A percentile compares a stretch with the other conserved stretches of the same genome.
Conservation (phyloP, 116 monocot genomes). For the Papilionanthe hybrid region DNA sequence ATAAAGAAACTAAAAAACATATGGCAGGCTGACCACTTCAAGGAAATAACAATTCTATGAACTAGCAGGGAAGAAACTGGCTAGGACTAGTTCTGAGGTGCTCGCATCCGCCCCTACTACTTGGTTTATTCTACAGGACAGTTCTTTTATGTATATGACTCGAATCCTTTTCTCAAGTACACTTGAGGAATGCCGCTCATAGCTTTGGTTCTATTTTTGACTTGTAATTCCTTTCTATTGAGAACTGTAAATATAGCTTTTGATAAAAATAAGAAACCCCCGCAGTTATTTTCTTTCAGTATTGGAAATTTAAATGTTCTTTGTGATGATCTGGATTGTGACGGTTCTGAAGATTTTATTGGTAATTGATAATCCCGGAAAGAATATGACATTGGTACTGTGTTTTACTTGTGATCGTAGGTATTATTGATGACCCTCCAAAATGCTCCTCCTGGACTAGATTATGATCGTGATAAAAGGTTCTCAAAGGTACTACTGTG, state of each 20-base stretch:
- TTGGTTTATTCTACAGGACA: background rate
- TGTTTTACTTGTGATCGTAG: conserved; percentile 22
- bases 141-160: background rate
- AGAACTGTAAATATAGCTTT: background rate
- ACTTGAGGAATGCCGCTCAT: background rate
- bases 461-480: conserved; percentile 83
- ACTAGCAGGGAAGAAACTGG: background rate
- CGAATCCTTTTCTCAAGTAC: background rate
- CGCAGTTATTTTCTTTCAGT: background rate
- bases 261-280: background rate
- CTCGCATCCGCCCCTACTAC: background rate
- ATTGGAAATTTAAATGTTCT: background rate
- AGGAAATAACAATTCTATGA: too few relatives aligned
- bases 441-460: conserved; percentile 91
- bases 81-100: background rate
- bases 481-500: conserved; percentile 81
- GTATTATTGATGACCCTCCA: conserved; percentile 94
- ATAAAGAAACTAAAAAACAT: too few relatives aligned
- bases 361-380: background rate
- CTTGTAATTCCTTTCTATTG: background rate
- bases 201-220: background rate
- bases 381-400: background rate
- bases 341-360: background rate
- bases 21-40: too few relatives aligned
- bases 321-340: background rate